Evolutionary conservation across 164 flowering plant species (phyloP), one percentile per base, ranked within the genome.

Genomic region (Liquidambar formosana): DNA sequence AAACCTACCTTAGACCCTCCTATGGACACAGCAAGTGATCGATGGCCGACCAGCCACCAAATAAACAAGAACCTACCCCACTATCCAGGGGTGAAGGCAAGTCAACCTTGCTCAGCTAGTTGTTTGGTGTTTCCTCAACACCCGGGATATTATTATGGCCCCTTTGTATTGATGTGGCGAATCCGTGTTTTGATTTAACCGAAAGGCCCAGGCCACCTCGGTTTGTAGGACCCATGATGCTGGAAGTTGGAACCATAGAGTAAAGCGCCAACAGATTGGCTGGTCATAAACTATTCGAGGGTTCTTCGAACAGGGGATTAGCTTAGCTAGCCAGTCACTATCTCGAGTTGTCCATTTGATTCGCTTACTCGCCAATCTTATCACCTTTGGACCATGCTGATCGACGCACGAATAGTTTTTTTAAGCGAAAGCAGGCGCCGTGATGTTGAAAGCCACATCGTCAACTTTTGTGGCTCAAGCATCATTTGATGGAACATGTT

Each of bases 401-500:
- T 45, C n/a, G n/a, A n/a, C n/a, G 73, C 25, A 44, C 19, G 61
- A 46, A 13, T 27, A 33, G n/a, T 53, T 33, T 15, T 8, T 52
- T 46, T 46, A 11, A 46, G 16, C 13, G 10, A 46, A 46, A 9
- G 49, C 13, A 15, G 56, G 25, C 22, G 3, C 67, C 71, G 62
- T 27, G 67, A 73, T 43, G 70, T 33, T 72, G 75, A 72, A 41
- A 72, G 21, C 69, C 75, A 72, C 65, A 52, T 19, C 33, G 16
- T 45, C 65, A 13, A 25, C 21, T 15, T 52, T 52, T 49, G 6
- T 52, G 9, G 56, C 56, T 19, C 22, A 52, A 52, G 56, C 56
- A 52, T 27, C 1, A 3, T 5, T 57, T 45, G 43, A 46, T 21
- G 45, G 26, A 2, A 57, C 54, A 22, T 27, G 23, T 66, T 19